Base-by-base conservation (phyloP, 169 alveolate species). In the Hepatocystis sp. region DNA sequence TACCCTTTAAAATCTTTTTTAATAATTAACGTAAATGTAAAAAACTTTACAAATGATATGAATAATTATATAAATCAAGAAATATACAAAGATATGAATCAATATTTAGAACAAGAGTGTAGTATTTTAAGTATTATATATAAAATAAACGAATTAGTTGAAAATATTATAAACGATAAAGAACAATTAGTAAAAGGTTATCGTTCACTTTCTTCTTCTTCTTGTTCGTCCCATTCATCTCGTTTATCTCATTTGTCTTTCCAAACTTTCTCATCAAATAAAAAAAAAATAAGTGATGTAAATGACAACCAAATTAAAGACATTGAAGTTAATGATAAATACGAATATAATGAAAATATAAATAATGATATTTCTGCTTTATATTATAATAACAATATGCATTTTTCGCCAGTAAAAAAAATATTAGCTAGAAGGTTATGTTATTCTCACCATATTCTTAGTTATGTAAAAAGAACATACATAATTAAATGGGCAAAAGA, bases 401-500 rank as follows among this genome's bases (percentile, higher is more conserved):
- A 39, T 27, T 42, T 32, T 42, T 61, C 55, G 3, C 40, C 28
- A 2, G 63, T 27, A 19, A 34, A 27, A 56, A 60, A 30, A 53
- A 40, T 81, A 53, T 81, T 81, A 51, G 67, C 89, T 23, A 60
- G 89, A 81, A 52, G 89, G 11, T 52, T 81, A 2, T 90, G 93
- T 23, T 90, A 90, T 40, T 86, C 92, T 23, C 93, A 90, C 52
- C 93, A 90, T 53, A 90, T 90, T 8, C 61, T 86, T 30, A 85
- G 76, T 66, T 63, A 51, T 61, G 76, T 90, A 32, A 90, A 90
- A 55, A 85, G 91, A 65, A 36, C 67, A 21, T 68, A 52, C 36
- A 90, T 90, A 66, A 21, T 64, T 19, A 90, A 90, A 28, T 90
- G 93, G 93, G 93, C 93, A n/a, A 55, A 47, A 49, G 91, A 90